Base-by-base conservation (phyloP, 129 eudicot genomes). In the Artemisia tridentata region DNA sequence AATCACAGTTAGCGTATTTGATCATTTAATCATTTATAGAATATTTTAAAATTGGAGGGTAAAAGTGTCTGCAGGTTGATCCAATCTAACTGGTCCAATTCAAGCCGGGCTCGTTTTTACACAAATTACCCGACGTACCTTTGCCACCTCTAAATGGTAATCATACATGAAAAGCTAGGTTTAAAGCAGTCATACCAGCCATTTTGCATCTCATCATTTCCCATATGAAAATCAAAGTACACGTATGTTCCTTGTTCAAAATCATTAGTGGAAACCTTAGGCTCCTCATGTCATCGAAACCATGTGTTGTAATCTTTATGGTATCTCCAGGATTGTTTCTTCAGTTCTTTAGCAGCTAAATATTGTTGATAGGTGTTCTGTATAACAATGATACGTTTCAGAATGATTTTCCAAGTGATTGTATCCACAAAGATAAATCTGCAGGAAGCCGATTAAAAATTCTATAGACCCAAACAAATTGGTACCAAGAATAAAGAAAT, bases 251-350 rank as follows among this genome's bases (percentile, higher is more conserved):
- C 75, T 20, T 71, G 75, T 47, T 71, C 75, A 15, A 41, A 71
- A 61, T 71, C 75, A 58, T 71, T 68, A n/a, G 75, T 57, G 2
- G 75, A 55, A 25, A 71, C 55, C 38, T 71, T 71, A 2, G 67
- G 75, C 76, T 89, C 96, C 79, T 86, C 92, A 11, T 86, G 96
- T 48, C 96, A 79, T 65, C 86, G 96, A 81, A 89, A 89, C 96
- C 96, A 89, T 17, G 92, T 89, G 81, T 86, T 86, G 69, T 77
- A 89, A 27, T 84, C 84, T 69, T 87, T 86, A 67, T 89, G 96
- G 76, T 77, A 89, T 80, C 96, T 89, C 96, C 96, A 89, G 9
- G 75, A 71, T 71, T 71, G 67, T 31, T 71, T 71, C n/a, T 72
- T 72, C 9, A 73, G 65, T 45, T 74, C 72, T 74, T 25, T 74